These are phyloP conservation scores for Trichoderma orchidacearum DNA, from an alignment of 495 filamentous ascomycete genomes.

Conservation along the genomic window DNA sequence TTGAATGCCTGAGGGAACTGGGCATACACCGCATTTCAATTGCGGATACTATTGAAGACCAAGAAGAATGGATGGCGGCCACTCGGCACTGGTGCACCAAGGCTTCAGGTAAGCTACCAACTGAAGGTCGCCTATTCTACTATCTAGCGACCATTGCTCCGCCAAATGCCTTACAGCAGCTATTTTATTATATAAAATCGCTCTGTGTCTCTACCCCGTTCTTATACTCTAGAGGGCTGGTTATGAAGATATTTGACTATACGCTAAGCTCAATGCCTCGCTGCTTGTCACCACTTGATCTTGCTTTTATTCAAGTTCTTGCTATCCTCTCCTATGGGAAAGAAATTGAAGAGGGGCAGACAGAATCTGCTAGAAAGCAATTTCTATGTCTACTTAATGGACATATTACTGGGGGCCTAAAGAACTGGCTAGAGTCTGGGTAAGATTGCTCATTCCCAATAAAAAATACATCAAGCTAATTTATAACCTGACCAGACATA, in stretches of 20 bases:
- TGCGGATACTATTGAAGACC: constrained; percentile 54
- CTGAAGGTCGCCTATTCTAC: constrained; percentile 65
- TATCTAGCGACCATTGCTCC: constrained; percentile 72
- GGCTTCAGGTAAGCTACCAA: constrained; percentile 56
- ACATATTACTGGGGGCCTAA: constrained; percentile 42
- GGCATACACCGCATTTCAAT: constrained; percentile 57
- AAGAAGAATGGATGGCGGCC: constrained; percentile 66
- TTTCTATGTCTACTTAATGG: constrained; percentile 43
- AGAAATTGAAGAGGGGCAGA: constrained; percentile 26
- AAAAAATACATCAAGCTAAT: constrained; percentile 15
- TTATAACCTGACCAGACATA: constrained; percentile 36
- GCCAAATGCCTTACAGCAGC: constrained; percentile 57
- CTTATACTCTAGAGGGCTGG: constrained; percentile 48
- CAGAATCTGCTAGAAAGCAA: constrained; percentile 28
- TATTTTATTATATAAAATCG: constrained; percentile 53
- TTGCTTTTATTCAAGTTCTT: constrained; percentile 50
- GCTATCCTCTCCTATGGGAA: constrained; percentile 49
- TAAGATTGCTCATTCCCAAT: constrained; percentile 18
- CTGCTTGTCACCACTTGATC: constrained; percentile 13
- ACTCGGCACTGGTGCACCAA: constrained; percentile 71
- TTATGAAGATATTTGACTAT: constrained; percentile 57
- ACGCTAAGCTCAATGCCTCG: constrained; percentile 27
- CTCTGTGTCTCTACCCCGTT: constrained; percentile 41
- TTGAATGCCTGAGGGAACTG: constrained; percentile 77
- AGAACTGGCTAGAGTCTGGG: constrained; percentile 53